Base-by-base conservation (phyloP, 805 yeast species). In the Isabelozyma rhagii region DNA sequence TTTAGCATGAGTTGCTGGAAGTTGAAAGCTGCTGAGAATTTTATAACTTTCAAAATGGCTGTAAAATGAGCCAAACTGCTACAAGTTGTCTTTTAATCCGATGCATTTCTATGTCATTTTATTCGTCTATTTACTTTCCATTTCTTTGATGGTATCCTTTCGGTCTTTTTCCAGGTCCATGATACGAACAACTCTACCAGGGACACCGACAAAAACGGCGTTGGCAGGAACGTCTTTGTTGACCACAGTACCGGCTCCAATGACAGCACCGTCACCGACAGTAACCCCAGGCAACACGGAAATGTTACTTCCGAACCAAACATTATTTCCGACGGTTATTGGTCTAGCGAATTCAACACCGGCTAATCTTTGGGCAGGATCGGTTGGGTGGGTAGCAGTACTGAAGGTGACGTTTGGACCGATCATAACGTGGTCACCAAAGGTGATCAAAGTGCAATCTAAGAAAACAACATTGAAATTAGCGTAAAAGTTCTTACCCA, bases 221-320 rank as follows among this genome's bases (percentile, higher is more conserved):
- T 75, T 68, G 3, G 78, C 68, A 0, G 87, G 85, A 28, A 85
- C 77, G 51, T 77, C 80, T 48, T 70, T 79, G 15, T 78, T 75
- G 18, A 87, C 89, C 3, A 84, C 83, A 7, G 85, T 68, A 4
- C 89, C 89, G 3, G 91, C 89, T 2, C 85, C 92, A 41, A 86
- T 72, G 1, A 82, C 81, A 4, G 77, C 74, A 8, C 80, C 78
- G 45, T 81, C 79, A 11, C 91, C 92, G 43, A 86, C 74, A 1
- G 77, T 80, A 9, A 83, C 84, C 8, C 91, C 92, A 2, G 88
- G 87, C 46, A 85, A 63, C 8, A 87, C 74, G 1, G 70, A 68
- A 13, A 69, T 81, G 40, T 74, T 72, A 1, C 83, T 72, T 13
- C 88, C 89, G 40, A 86, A 68, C 93, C 92, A 86, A 8, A 83